A percentile compares a stretch with the other conserved stretches of the same genome.
phyloP scores from a whole-genome alignment of 139 green algal genomes.

The Chlamydomonas sphaeroides region DNA sequence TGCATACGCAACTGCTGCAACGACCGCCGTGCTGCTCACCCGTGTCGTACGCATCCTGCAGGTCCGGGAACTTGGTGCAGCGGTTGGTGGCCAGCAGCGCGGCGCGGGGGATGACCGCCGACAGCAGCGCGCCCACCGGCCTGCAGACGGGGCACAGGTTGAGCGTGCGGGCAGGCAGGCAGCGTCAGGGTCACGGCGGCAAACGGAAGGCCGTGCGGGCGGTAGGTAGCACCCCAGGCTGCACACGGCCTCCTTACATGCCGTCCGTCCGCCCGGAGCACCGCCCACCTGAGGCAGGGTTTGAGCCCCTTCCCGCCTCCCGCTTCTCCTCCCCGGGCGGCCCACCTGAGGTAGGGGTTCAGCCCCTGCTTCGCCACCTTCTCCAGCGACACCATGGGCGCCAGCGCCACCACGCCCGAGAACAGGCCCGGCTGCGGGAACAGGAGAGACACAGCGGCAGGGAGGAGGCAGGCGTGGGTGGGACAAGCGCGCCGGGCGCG shows the following conservation, averaged over 20 bases:
- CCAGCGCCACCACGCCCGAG: constrained; percentile 51
- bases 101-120: background rate
- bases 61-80: constrained; percentile 38
- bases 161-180: too few species aligned
- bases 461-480: background rate
- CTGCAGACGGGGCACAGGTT: too few species aligned
- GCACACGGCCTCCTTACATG: too few species aligned
- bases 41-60: constrained; percentile 49
- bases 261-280: too few species aligned
- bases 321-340: too few species aligned
- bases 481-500: background rate
- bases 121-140: constrained; percentile 15
- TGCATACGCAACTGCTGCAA: too few species aligned
- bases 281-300: too few species aligned
- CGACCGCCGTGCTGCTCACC: too few species aligned
- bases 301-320: too few species aligned
- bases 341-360: constrained; percentile 49
- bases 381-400: constrained; percentile 71
- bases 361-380: constrained; percentile 42
- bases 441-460: background rate
- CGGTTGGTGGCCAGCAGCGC: constrained; percentile 2
- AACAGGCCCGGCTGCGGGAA: constrained; percentile 49
- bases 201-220: too few species aligned
- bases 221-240: too few species aligned
- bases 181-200: too few species aligned